Evolutionary conservation across 2,329 filamentous ascomycete genomes (phyloP), one percentile per base, ranked within the genome.

Genomic region (Arachnomyces sp.): DNA sequence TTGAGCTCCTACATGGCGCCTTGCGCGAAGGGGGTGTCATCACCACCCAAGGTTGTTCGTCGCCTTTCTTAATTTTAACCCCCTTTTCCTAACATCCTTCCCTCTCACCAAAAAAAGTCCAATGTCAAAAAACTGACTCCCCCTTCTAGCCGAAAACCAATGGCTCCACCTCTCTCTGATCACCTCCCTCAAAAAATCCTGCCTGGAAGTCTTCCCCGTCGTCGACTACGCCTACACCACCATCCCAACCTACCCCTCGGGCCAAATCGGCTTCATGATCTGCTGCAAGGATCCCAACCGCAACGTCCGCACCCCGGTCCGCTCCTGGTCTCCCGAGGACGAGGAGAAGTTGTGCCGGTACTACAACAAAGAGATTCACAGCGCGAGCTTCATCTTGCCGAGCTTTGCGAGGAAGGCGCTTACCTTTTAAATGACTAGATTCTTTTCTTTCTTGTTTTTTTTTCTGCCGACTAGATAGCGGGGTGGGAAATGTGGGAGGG

Each of bases 41-140:
- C 72, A 90, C 88, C 71, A 98, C 92, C 65, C 92, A 98, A 95
- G 92, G 92, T 98, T 94, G 87, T 94, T 88, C 78, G 87, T 86
- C 75, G 80, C 82, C 81, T 77, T 79, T 74, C 77, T 68, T 68
- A 66, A 68, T 42, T 89, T 84, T 75, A 84, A 81, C 30, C 34
- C 32, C 37, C 42, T 29, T 34, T 37, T 13, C 44, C 17, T 44
- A 36, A 37, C 39, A 41, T 44, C 43, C 42, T 36, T 38, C 42
- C 17, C 40, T 34, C 32, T 15, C 31, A 18, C 15, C 36, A 32
- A 37, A 46, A 32, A 28, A n/a, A 34, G 17, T 8, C 25, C 34
- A n/a, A 31, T n/a, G 8, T n/a, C 16, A 34, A 46, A 56, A 60
- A 51, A 60, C 47, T 12, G 40, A 28, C 31, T 45, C 44, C 46